Conservation (phyloP, 2,329 filamentous ascomycete species). For the Aquanectria penicillioides region DNA sequence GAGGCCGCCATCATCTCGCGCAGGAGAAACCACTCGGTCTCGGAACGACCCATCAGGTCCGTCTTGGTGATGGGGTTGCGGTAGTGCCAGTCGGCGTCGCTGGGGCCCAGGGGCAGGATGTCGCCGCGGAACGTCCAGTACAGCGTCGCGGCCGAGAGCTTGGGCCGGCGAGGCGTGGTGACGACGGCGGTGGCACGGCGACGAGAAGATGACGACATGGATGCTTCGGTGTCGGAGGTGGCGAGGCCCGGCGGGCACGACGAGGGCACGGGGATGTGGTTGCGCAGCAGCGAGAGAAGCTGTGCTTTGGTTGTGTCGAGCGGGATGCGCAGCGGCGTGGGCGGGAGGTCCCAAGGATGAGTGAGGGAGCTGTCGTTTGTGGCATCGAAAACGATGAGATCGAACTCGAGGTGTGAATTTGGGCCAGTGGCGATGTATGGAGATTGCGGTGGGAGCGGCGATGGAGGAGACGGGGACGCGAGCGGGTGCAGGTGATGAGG, state of each 20-base stretch:
- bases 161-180: conserved; percentile 26
- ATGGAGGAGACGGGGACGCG: conserved; percentile 1
- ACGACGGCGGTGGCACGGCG: neutral
- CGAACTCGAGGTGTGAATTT: conserved; percentile 34
- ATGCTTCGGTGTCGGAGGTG: neutral
- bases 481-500: conserved; percentile 21
- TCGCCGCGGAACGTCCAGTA: conserved; percentile 40
- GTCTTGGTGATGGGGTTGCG: conserved; percentile 39
- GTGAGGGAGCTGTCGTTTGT: conserved; percentile 38
- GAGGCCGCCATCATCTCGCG: conserved; percentile 42
- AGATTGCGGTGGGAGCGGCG: neutral
- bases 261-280: conserved; percentile 24
- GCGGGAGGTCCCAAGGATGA: conserved; percentile 38
- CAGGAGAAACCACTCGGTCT: conserved; percentile 40
- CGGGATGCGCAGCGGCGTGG: conserved; percentile 27
- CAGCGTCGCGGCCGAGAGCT: conserved; percentile 32
- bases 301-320: conserved; percentile 34
- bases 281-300: conserved; percentile 39
- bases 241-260: neutral
- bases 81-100: conserved; percentile 40
- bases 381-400: conserved; percentile 36
- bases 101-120: conserved; percentile 34
- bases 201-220: conserved; percentile 2
- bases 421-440: no score
- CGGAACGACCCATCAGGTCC: conserved; percentile 36